Evolutionary conservation across 2,329 filamentous ascomycete genomes (phyloP).

Genomic region (Atkinsonella hypoxylon): DNA sequence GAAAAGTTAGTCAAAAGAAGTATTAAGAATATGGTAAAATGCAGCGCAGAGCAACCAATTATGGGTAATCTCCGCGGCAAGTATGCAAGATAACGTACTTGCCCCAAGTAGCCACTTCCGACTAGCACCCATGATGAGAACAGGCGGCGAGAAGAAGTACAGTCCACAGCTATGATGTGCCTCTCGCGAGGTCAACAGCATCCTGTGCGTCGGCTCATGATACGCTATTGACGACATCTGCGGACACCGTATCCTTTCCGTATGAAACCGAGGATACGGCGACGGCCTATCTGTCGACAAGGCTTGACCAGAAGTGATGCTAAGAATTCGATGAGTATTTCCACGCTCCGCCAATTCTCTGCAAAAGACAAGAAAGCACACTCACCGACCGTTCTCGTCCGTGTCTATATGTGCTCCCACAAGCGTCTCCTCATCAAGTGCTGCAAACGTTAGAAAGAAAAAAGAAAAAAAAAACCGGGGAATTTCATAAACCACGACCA

Average conservation of each 20-base stretch:
- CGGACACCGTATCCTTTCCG: constrained; percentile 25
- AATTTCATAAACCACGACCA: too few species aligned
- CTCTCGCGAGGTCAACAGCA: constrained; percentile 30
- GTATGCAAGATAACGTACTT: constrained; percentile 13
- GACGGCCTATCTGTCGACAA: constrained; percentile 1
- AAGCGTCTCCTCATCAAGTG: constrained; percentile 22
- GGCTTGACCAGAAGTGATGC: constrained; percentile 8
- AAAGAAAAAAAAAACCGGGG: too few species aligned
- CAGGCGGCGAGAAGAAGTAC: constrained; percentile 25
- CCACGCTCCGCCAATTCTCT: not conserved
- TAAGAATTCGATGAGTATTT: not conserved
- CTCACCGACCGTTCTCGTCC: constrained; percentile 29
- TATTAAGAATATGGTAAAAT: too few species aligned
- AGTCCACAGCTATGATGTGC: constrained; percentile 21
- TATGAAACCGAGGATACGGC: constrained; percentile 10
- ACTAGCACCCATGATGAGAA: constrained; percentile 14
- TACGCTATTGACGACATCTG: constrained; percentile 37
- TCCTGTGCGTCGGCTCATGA: constrained; percentile 26
- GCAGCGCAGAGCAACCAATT: too few species aligned
- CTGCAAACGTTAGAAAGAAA: constrained; percentile 16
- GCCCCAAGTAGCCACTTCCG: constrained; percentile 28
- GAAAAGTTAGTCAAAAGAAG: not conserved
- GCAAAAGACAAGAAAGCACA: not conserved
- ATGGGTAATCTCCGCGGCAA: not conserved
- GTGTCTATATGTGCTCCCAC: constrained; percentile 30